phyloP scores from a whole-genome alignment of 768 basidiomycete genomes.

The Bullera alba region DNA sequence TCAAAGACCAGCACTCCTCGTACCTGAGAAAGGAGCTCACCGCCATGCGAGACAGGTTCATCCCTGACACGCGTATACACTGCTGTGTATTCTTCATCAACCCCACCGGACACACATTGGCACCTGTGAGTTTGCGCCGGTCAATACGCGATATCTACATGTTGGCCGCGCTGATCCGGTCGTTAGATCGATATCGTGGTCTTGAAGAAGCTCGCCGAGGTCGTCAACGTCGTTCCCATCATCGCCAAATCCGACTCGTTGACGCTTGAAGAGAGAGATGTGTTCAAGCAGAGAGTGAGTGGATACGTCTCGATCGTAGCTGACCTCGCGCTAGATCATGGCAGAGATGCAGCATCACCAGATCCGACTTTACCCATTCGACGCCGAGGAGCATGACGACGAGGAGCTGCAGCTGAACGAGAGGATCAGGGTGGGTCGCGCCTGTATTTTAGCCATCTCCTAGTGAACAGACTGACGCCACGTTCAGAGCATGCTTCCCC shows the following conservation, averaged over 20 bases:
- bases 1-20: constrained; percentile 86
- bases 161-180: background rate
- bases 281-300: constrained; percentile 82
- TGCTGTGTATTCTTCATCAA: constrained; percentile 98
- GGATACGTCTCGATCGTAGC: background rate
- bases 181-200: constrained; percentile 94
- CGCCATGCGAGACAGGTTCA: constrained; percentile 96
- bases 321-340: constrained; percentile 63
- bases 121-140: constrained; percentile 51
- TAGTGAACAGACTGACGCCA: background rate
- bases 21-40: constrained; percentile 98
- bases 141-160: background rate
- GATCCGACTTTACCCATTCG: constrained; percentile 93
- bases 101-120: constrained; percentile 94
- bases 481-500: constrained; percentile 82
- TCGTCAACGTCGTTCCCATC: constrained; percentile 98
- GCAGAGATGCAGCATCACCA: constrained; percentile 84
- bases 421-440: constrained; percentile 67
- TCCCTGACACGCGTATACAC: constrained; percentile 97
- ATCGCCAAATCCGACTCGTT: constrained; percentile 95
- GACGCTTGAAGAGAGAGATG: constrained; percentile 83
- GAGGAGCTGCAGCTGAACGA: constrained; percentile 88
- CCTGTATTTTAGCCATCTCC: background rate
- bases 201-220: constrained; percentile 97
- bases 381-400: constrained; percentile 89